A percentile compares a stretch with the other conserved stretches of the same genome.
These are phyloP conservation scores for Aechmea fasciata DNA, from an alignment of 176 grass and related monocot genomes.

Conservation along the genomic window DNA sequence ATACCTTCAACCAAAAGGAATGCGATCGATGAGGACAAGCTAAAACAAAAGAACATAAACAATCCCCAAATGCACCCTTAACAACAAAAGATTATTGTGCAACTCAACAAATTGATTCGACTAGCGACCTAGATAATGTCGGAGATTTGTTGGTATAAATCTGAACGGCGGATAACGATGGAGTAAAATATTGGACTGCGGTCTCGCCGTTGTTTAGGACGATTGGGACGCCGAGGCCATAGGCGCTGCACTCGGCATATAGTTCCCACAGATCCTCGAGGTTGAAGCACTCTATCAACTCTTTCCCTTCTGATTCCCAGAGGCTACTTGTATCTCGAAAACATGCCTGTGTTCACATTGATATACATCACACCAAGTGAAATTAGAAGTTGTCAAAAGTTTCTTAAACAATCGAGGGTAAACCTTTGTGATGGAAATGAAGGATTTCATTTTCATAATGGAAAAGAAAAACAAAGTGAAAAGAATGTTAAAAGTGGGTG, in stretches of 20 bases:
- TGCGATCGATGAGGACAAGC: not conserved
- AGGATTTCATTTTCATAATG: too few species aligned
- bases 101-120: not conserved
- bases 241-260: slow-evolving; percentile 43
- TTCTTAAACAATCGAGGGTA: not conserved
- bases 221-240: slow-evolving; percentile 39
- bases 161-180: slow-evolving; percentile 62
- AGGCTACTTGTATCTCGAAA: slow-evolving; percentile 31
- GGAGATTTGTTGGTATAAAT: slow-evolving; percentile 47
- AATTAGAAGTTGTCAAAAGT: not conserved
- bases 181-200: slow-evolving; percentile 47
- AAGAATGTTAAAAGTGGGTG: too few species aligned
- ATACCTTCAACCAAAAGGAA: too few species aligned
- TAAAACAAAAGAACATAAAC: not conserved
- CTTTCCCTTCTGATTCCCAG: slow-evolving; percentile 30
- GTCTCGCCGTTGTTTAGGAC: slow-evolving; percentile 8
- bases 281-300: slow-evolving; percentile 37
- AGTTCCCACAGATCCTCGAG: slow-evolving; percentile 54
- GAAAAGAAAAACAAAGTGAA: too few species aligned
- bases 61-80: not conserved
- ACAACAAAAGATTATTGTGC: not conserved
- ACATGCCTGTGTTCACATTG: slow-evolving; percentile 22
- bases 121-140: slow-evolving; percentile 25
- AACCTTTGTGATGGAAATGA: not conserved
- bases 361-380: not conserved